These are phyloP conservation scores for Laburnicola sp. DNA, from an alignment of 2,329 filamentous ascomycete species.

Conservation along the genomic window DNA sequence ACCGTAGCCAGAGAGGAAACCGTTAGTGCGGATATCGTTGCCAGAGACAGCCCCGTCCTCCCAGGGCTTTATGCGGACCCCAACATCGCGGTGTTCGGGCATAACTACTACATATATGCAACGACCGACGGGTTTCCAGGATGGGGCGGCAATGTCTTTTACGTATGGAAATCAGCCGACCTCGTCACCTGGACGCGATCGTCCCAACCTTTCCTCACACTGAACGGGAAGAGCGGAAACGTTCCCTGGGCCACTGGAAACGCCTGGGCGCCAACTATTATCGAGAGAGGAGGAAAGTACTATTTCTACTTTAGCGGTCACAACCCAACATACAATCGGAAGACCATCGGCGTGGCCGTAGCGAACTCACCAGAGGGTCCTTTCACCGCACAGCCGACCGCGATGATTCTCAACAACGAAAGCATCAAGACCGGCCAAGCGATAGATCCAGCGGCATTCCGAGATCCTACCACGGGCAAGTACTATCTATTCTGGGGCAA, in stretches of 20 bases:
- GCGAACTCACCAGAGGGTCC: conserved; percentile 28
- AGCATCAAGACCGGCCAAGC: conserved; percentile 27
- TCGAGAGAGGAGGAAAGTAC: conserved; percentile 25
- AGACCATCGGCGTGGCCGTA: conserved; percentile 35
- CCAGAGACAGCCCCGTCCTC: conserved; percentile 26
- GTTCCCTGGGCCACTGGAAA: conserved; percentile 34
- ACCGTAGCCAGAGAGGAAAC: background rate
- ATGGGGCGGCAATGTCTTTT: conserved; percentile 35
- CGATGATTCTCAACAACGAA: conserved; percentile 36
- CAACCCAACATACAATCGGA: conserved; percentile 29
- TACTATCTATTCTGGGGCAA: conserved; percentile 39
- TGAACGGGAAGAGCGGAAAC: conserved; percentile 33
- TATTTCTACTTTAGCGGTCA: conserved; percentile 38
- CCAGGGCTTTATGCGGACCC: conserved; percentile 33
- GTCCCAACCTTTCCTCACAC: conserved; percentile 26
- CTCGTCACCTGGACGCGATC: conserved; percentile 32
- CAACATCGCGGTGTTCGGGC: conserved; percentile 31
- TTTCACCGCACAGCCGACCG: conserved; percentile 27
- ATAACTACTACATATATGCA: conserved; percentile 33
- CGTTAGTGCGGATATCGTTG: background rate
- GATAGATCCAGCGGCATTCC: conserved; percentile 31
- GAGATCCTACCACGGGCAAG: conserved; percentile 27
- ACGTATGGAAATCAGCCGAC: conserved; percentile 31
- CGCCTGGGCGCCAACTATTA: conserved; percentile 36
- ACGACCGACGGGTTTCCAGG: conserved; percentile 32